Evolutionary conservation across 2,329 filamentous ascomycete species (phyloP).

Genomic region (Gnomoniopsis smithogilvyi): DNA sequence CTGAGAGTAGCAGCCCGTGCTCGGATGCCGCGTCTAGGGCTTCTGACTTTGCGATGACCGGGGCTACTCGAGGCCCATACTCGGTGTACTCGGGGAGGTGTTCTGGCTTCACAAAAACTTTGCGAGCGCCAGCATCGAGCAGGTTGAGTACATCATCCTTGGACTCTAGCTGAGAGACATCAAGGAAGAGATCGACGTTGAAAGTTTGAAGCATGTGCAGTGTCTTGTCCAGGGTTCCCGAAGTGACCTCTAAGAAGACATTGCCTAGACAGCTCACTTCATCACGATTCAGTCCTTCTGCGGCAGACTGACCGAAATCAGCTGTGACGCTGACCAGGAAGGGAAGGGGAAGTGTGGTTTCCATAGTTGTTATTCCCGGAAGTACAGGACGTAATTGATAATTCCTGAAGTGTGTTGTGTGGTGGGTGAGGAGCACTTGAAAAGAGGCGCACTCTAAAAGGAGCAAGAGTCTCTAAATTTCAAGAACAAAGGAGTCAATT

Average conservation of each 20-base stretch:
- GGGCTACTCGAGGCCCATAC: conserved; percentile 55
- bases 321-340: conserved; percentile 59
- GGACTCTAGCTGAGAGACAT: conserved; percentile 67
- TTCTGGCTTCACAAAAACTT: conserved; percentile 73
- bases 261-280: conserved; percentile 59
- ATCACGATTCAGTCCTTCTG: conserved; percentile 51
- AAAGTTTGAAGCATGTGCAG: conserved; percentile 46
- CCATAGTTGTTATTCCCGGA: conserved; percentile 43
- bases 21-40: conserved; percentile 32
- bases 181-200: conserved; percentile 62
- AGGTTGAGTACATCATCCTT: conserved; percentile 74
- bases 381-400: background rate
- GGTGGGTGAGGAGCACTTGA: background rate
- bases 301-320: conserved; percentile 41
- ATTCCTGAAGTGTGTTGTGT: conserved; percentile 2
- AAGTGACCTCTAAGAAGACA: conserved; percentile 53
- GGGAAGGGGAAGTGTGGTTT: conserved; percentile 61
- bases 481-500: background rate
- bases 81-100: conserved; percentile 60
- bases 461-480: background rate
- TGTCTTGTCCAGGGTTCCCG: conserved; percentile 38
- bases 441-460: background rate
- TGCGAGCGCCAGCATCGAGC: conserved; percentile 80
- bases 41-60: conserved; percentile 38
- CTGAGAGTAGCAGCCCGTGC: conserved; percentile 50